Evolutionary conservation across 768 basidiomycete genomes (phyloP).

Genomic region (Amanita polypyramis): DNA sequence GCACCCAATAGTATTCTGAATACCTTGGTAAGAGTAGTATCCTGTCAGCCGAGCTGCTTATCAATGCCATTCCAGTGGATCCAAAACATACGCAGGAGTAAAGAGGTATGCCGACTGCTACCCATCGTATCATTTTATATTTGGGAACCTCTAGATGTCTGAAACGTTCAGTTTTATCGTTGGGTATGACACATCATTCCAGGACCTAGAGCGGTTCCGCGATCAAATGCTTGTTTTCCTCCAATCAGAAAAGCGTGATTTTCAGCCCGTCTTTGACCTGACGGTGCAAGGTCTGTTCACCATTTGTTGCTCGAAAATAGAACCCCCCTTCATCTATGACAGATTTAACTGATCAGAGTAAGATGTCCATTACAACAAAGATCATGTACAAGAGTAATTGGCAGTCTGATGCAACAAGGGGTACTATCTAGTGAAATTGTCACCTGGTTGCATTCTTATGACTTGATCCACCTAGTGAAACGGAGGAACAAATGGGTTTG

Average conservation of each 20-base stretch:
- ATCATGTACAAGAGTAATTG: constrained; percentile 88
- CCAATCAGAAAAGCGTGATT: constrained; percentile 63
- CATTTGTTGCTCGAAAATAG: constrained; percentile 1
- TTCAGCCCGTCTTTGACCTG: constrained; percentile 66
- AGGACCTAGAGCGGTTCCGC: constrained; percentile 69
- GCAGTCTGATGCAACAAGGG: constrained; percentile 68
- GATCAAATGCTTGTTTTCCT: constrained; percentile 75
- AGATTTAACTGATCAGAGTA: constrained; percentile 74
- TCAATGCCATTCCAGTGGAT: constrained; percentile 38
- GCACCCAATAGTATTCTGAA: constrained; percentile 60
- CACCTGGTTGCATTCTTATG: constrained; percentile 7
- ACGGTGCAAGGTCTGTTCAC: constrained; percentile 41
- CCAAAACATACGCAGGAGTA: constrained; percentile 61
- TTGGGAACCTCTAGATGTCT: constrained; percentile 37
- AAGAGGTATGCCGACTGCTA: constrained; percentile 30
- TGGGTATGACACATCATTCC: constrained; percentile 65
- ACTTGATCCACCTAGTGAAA: constrained; percentile 32
- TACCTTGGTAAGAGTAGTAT: constrained; percentile 29
- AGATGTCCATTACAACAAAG: constrained; percentile 65
- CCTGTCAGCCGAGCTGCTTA: neutral
- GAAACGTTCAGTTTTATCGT: constrained; percentile 82
- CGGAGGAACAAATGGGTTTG: constrained; percentile 91
- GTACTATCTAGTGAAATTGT: constrained; percentile 20
- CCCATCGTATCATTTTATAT: neutral
- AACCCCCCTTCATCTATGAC: constrained; percentile 7